Conservation (phyloP, 768 basidiomycete species). For the Neoboletus magnificus region DNA sequence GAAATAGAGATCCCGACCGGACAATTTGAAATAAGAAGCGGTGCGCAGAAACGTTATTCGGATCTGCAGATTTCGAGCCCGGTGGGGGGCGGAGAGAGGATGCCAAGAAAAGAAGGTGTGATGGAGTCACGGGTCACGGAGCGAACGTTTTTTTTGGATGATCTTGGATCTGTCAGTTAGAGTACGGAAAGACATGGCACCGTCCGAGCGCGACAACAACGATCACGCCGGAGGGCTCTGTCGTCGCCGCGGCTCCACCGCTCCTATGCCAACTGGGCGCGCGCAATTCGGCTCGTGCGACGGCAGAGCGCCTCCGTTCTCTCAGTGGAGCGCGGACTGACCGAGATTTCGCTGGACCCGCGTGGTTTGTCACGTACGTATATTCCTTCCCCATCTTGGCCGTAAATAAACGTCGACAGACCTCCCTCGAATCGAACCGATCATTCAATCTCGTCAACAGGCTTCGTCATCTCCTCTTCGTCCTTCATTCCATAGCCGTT, state of each 20-base stretch:
- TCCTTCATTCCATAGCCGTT: conserved; percentile 16
- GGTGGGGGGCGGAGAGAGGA: conserved; percentile 5
- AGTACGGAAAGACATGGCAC: neutral
- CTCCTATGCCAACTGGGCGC: conserved; percentile 9
- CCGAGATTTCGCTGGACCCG: conserved; percentile 7
- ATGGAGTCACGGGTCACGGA: conserved; percentile 21
- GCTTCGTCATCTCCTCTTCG: conserved; percentile 14
- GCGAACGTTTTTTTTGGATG: conserved; percentile 1
- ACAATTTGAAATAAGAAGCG: conserved; percentile 33
- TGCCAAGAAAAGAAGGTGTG: conserved; percentile 14
- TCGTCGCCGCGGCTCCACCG: neutral
- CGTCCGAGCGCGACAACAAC: neutral
- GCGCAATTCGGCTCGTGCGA: neutral
- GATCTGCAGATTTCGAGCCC: conserved; percentile 30
- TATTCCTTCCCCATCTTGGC: conserved; percentile 16
- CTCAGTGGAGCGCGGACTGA: neutral
- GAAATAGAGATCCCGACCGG: conserved; percentile 11
- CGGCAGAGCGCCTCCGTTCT: neutral
- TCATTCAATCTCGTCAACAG: conserved; percentile 25
- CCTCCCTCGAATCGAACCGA: conserved; percentile 23
- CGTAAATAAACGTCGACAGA: conserved; percentile 31
- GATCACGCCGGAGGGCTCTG: neutral
- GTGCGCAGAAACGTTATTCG: conserved; percentile 25
- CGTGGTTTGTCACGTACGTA: conserved; percentile 22
- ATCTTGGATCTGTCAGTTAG: neutral